Conservation (phyloP, 495 filamentous ascomycete genomes). For the Talaromyces stipitatus region DNA sequence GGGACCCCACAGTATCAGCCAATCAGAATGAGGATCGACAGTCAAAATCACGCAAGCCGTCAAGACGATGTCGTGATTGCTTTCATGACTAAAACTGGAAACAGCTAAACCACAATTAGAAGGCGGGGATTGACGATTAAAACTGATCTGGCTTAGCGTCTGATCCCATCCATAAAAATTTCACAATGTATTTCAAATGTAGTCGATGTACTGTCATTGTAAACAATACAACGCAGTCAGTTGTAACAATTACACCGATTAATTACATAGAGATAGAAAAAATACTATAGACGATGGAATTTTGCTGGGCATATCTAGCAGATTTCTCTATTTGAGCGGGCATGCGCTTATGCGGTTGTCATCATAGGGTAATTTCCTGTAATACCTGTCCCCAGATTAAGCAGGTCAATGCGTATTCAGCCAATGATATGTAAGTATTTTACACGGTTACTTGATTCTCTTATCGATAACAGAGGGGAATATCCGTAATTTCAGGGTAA, state of each 20-base stretch:
- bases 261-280: no score
- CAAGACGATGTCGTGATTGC: conserved; percentile 21
- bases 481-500: background rate
- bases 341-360: background rate
- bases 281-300: no score
- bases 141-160: background rate
- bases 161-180: background rate
- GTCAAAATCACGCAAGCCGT: conserved; percentile 24
- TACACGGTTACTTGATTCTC: background rate
- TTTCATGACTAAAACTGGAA: background rate
- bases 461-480: background rate
- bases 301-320: no score
- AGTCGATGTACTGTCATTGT: background rate
- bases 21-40: no score
- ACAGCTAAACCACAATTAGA: background rate
- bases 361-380: background rate
- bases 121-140: background rate
- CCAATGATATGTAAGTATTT: background rate
- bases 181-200: background rate
- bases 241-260: background rate
- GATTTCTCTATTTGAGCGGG: no score
- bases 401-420: background rate
- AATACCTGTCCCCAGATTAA: background rate
- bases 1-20: no score
- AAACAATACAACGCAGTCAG: background rate